phyloP scores from a whole-genome alignment of 805 yeast species.

The Starmera caribaea region DNA sequence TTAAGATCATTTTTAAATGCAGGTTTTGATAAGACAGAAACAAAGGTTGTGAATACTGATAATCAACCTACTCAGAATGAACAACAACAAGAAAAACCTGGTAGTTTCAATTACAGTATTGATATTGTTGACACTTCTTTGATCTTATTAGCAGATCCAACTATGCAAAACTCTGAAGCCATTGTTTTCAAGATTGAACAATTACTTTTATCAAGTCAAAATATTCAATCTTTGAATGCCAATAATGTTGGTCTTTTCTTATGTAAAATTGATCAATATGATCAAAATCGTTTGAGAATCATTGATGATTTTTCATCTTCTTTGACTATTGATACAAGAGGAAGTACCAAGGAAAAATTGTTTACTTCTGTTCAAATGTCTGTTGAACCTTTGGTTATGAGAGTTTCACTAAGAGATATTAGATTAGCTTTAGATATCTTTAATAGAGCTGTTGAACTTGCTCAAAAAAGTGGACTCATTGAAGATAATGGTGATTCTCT shows the following conservation, averaged over 20 bases:
- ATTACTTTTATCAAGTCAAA: constrained; percentile 57
- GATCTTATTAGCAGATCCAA: constrained; percentile 73
- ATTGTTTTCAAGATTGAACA: constrained; percentile 85
- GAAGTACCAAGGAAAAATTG: constrained; percentile 46
- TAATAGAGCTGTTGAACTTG: constrained; percentile 56
- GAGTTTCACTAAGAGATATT: constrained; percentile 83
- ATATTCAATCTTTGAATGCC: constrained; percentile 55
- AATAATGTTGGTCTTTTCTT: constrained; percentile 82
- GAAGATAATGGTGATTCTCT: constrained; percentile 9
- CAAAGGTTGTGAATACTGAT: constrained; percentile 7
- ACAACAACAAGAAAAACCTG: constrained; percentile 2
- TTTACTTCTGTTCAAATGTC: constrained; percentile 59
- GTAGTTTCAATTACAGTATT: constrained; percentile 41
- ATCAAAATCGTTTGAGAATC: constrained; percentile 56
- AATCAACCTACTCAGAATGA: constrained; percentile 5
- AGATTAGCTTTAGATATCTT: constrained; percentile 67
- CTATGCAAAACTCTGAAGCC: constrained; percentile 64
- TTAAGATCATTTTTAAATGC: constrained; percentile 52
- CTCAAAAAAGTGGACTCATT: constrained; percentile 13
- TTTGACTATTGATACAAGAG: constrained; percentile 60
- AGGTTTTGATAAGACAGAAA: constrained; percentile 24
- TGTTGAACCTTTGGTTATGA: constrained; percentile 69
- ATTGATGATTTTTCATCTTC: constrained; percentile 85
- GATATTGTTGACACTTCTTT: constrained; percentile 72
- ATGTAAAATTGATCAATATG: constrained; percentile 59